Conservation (phyloP, 306 rosid species). For the Astragalus glycyphyllos region DNA sequence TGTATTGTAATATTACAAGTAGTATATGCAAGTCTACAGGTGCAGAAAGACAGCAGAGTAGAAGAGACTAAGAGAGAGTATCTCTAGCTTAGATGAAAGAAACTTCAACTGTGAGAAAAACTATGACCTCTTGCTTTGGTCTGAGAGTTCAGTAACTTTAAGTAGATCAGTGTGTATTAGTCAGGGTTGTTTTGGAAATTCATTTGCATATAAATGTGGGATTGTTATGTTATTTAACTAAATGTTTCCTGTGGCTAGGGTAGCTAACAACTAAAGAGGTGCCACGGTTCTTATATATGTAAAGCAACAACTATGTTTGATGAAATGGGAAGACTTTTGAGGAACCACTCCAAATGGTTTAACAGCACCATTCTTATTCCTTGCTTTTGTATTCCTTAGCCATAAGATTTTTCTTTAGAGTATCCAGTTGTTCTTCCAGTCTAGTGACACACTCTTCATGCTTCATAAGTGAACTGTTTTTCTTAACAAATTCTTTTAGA, state of each 20-base stretch:
- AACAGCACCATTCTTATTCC: no score
- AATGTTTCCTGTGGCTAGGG: neutral
- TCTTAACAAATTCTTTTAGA: slow-evolving; percentile 71
- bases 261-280: slow-evolving; percentile 22
- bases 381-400: no score
- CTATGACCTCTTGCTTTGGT: neutral
- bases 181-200: slow-evolving; percentile 38
- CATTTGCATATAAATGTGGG: slow-evolving; percentile 38
- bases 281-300: slow-evolving; percentile 9
- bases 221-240: slow-evolving; percentile 24
- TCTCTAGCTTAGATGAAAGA: slow-evolving; percentile 13
- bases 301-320: neutral
- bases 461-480: slow-evolving; percentile 66
- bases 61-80: neutral
- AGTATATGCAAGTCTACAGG: slow-evolving; percentile 48
- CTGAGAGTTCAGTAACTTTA: slow-evolving; percentile 38
- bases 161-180: slow-evolving; percentile 38
- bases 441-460: slow-evolving; percentile 69
- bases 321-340: no score
- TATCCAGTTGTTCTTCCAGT: no score
- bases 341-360: no score
- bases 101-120: slow-evolving; percentile 32
- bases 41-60: slow-evolving; percentile 42
- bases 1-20: slow-evolving; percentile 27
- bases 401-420: no score